Base-by-base conservation (phyloP, 768 basidiomycete species). In the Termitomyces heimii region DNA sequence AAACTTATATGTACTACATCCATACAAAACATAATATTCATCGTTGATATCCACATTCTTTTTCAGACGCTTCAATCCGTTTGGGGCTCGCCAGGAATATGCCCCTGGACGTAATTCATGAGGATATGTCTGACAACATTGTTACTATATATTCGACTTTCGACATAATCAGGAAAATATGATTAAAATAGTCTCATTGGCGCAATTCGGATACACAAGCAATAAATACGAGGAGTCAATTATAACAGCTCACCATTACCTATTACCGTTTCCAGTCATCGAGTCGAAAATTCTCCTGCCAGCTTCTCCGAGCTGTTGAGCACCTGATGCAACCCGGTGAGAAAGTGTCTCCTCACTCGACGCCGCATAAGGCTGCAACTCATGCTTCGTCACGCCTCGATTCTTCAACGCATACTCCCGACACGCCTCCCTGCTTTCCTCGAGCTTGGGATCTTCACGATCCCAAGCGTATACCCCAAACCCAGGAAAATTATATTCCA, bases 401-500 rank as follows among this genome's bases (percentile, higher is more conserved):
- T 77, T 70, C 56, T 75, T 75, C 59, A 84, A 55, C 18, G 85
- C 87, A 67, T 89, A 90, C 40, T 74, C 77, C 63, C 86, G 71
- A 66, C 88, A 89, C 47, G 83, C 85, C 56, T 87, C 84, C 56
- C 76, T 71, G 67, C 87, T 89, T 67, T 77, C 71, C 60, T 68
- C 72, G 55, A 90, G 67, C 66, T 68, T 76, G 24, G 81, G 76
- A 60, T 89, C 85, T 53, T 79, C 79, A 42, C 76, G 71, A 60
- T 80, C 77, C 65, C 82, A 73, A 32, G 82, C 83, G 51, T 77
- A 65, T 20, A 92, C 75, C 34, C 62, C 68, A 57, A 91, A 75
- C 2, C 84, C 85, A 20, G 81, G 75, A 66, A 94, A 91, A 65
- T 94, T 93, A 64, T 79, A 78, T 70, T 89, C 39, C 51, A 94